phyloP scores from a whole-genome alignment of 2,329 filamentous ascomycete species.

The Septoria linicola region DNA sequence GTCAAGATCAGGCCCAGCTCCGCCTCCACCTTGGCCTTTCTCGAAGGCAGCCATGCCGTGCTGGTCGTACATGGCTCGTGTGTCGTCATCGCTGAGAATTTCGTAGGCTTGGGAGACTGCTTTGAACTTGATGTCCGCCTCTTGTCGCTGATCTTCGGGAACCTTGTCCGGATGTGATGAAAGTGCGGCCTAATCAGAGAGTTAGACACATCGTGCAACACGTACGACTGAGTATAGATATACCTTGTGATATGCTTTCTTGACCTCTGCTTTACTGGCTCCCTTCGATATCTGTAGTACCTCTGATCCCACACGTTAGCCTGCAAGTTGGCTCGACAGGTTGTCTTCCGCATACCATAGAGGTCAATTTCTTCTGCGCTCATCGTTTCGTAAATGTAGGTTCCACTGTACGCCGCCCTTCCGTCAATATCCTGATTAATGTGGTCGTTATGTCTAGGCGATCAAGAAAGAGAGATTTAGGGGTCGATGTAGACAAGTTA shows the following conservation, averaged over 20 bases:
- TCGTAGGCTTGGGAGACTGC: constrained; percentile 91
- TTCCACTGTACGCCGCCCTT: neutral
- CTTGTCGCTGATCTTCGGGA: constrained; percentile 75
- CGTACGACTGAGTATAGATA: neutral
- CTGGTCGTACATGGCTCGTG: constrained; percentile 84
- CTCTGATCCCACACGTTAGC: constrained; percentile 54
- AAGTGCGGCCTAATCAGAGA: constrained; percentile 51
- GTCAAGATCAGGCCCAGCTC: constrained; percentile 78
- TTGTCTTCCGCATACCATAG: constrained; percentile 46
- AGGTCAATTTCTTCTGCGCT: constrained; percentile 56
- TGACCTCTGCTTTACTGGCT: constrained; percentile 78
- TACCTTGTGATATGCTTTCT: constrained; percentile 95
- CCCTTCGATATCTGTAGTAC: constrained; percentile 72
- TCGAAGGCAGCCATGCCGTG: constrained; percentile 97
- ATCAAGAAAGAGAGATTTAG: neutral
- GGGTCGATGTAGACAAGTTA: neutral
- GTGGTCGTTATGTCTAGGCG: neutral
- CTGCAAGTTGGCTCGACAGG: neutral
- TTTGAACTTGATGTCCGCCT: constrained; percentile 91
- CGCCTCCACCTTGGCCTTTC: constrained; percentile 63
- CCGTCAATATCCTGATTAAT: neutral
- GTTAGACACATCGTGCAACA: neutral
- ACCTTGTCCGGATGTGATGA: constrained; percentile 95
- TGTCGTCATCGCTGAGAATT: constrained; percentile 93
- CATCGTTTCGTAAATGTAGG: constrained; percentile 7